A percentile compares a stretch with the other conserved stretches of the same genome.
phyloP scores from a whole-genome alignment of 2,329 filamentous ascomycete genomes.

The Aspergillus tanneri region DNA sequence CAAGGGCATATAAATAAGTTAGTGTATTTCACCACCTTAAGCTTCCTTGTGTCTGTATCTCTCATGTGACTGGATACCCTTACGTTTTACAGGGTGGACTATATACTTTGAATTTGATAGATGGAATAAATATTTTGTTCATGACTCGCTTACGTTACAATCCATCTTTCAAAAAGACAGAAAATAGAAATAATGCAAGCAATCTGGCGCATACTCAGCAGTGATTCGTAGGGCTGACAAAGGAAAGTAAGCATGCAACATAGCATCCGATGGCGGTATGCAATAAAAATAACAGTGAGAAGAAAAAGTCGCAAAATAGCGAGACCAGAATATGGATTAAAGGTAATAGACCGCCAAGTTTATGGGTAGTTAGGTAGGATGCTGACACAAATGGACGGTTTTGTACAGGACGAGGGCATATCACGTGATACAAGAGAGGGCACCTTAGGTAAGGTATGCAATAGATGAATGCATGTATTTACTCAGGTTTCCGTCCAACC shows the following conservation, averaged over 20 bases:
- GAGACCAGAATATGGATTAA: slow-evolving; percentile 16
- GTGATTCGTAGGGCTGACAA: slow-evolving; percentile 18
- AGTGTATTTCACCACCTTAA: too few relatives aligned
- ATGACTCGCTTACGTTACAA: not conserved
- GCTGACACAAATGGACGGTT: slow-evolving; percentile 10
- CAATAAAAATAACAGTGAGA: slow-evolving; percentile 19
- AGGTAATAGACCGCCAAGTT: slow-evolving; percentile 22
- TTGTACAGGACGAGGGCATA: slow-evolving; percentile 17
- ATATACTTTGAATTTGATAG: too few relatives aligned
- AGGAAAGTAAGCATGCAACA: slow-evolving; percentile 14
- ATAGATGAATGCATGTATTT: slow-evolving; percentile 16
- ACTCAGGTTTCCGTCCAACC: slow-evolving; percentile 79
- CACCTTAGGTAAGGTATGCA: not conserved
- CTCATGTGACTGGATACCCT: too few relatives aligned
- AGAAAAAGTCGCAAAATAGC: slow-evolving; percentile 1
- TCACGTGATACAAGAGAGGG: slow-evolving; percentile 6
- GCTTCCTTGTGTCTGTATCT: too few relatives aligned
- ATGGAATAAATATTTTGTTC: not conserved
- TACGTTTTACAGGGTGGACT: too few relatives aligned
- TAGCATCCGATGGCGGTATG: slow-evolving; percentile 22
- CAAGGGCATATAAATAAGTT: too few relatives aligned
- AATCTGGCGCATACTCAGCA: slow-evolving; percentile 17
- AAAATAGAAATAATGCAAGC: not conserved
- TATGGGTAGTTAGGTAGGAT: slow-evolving; percentile 14
- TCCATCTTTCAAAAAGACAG: not conserved